These are phyloP conservation scores for Trichodelitschia bisporula DNA, from an alignment of 495 filamentous ascomycete genomes.

Conservation along the genomic window DNA sequence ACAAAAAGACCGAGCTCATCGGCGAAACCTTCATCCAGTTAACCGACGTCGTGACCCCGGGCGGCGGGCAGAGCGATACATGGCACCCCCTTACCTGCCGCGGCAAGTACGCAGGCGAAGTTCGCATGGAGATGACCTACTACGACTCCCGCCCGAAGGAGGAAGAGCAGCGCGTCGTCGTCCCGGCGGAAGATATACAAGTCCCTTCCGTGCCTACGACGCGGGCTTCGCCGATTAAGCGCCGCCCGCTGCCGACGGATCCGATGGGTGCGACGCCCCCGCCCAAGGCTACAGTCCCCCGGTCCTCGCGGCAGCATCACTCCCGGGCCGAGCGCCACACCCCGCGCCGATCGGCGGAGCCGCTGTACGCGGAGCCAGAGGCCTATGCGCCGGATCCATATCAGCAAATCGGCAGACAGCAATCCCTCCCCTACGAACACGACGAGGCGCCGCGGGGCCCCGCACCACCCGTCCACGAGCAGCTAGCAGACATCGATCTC, in stretches of 20 bases:
- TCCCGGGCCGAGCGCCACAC: slow-evolving; percentile 2
- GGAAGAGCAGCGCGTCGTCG: background rate
- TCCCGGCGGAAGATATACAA: no score
- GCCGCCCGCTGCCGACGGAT: slow-evolving; percentile 56
- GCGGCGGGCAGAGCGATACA: slow-evolving; percentile 74
- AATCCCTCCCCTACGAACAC: no score
- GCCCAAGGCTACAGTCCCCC: slow-evolving; percentile 11
- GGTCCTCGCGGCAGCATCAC: slow-evolving; percentile 26
- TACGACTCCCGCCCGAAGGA: slow-evolving; percentile 53
- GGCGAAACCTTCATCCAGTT: slow-evolving; percentile 79
- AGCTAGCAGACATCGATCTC: no score
- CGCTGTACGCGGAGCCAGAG: no score
- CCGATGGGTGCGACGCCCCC: slow-evolving; percentile 25
- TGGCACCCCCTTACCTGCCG: slow-evolving; percentile 76
- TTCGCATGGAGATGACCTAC: slow-evolving; percentile 87
- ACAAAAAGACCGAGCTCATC: slow-evolving; percentile 87
- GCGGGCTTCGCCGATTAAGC: slow-evolving; percentile 43
- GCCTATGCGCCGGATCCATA: no score
- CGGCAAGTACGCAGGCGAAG: slow-evolving; percentile 84
- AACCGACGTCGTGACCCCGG: slow-evolving; percentile 52
- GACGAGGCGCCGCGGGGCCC: no score
- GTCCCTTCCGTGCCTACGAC: no score
- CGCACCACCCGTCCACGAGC: no score
- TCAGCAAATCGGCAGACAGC: no score
- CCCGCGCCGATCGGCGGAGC: background rate